Percentiles rank a stretch among this genome's conserved stretches.
Conservation (phyloP, 352 stramenopile genomes). For the Elongisporangium prolatum region DNA sequence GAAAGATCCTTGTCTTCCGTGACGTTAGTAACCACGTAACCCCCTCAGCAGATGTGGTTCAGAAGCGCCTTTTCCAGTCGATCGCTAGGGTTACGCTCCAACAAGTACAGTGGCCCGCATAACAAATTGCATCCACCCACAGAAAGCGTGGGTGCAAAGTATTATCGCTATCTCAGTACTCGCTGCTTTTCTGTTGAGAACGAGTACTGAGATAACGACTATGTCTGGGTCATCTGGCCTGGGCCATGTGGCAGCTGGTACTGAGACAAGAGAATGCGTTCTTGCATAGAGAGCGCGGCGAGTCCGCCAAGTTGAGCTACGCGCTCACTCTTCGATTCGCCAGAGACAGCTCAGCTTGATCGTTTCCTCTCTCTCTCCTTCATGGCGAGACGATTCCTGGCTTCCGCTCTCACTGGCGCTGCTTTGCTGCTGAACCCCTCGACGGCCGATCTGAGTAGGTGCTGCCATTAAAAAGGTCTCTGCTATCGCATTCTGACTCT, state of each 20-base stretch:
- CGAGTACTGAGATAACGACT: neutral
- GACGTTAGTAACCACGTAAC: too few relatives aligned
- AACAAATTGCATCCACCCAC: neutral
- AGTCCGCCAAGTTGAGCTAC: neutral
- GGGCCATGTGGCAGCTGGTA: neutral
- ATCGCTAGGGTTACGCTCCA: neutral
- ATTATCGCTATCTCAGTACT: neutral
- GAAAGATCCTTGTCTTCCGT: neutral
- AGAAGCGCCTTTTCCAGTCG: neutral
- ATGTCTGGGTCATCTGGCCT: neutral
- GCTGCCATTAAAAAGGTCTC: neutral
- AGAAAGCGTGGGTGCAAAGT: neutral
- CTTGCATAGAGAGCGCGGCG: neutral
- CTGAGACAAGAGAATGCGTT: neutral
- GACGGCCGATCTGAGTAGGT: neutral
- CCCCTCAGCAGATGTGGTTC: neutral
- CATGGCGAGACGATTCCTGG: neutral
- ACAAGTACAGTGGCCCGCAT: neutral
- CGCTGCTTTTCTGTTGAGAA: neutral
- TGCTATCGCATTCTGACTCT: neutral
- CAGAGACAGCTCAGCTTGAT: neutral
- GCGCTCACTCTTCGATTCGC: neutral
- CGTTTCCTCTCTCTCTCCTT: neutral
- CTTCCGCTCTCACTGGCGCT: neutral
- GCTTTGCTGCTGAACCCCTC: neutral